Percentiles rank a stretch among this genome's conserved stretches.
These are phyloP conservation scores for Colletotrichum caudatum DNA, from an alignment of 2,329 filamentous ascomycete species.

Conservation along the genomic window DNA sequence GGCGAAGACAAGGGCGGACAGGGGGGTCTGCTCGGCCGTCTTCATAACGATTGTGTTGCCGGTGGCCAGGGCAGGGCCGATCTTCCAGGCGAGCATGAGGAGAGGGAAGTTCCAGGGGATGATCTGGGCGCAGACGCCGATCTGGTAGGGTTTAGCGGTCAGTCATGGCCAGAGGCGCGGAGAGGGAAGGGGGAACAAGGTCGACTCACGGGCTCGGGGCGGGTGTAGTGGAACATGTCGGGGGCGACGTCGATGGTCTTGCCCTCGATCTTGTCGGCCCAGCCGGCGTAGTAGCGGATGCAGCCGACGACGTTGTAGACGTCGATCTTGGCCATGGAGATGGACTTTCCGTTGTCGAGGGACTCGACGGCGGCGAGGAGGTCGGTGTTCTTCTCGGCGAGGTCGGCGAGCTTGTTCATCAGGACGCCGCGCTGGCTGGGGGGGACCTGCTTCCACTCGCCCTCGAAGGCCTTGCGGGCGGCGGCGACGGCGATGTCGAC, in stretches of 20 bases:
- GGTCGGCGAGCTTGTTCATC: constrained; percentile 81
- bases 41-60: constrained; percentile 81
- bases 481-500: constrained; percentile 83
- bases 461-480: constrained; percentile 87
- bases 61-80: constrained; percentile 77
- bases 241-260: constrained; percentile 85
- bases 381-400: constrained; percentile 82
- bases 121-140: constrained; percentile 87
- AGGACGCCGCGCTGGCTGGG: constrained; percentile 78
- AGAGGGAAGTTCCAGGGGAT: constrained; percentile 92
- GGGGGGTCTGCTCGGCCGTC: constrained; percentile 81
- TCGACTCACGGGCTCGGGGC: constrained; percentile 74
- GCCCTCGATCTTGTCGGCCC: constrained; percentile 91
- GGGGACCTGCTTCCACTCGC: constrained; percentile 74
- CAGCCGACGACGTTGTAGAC: constrained; percentile 74
- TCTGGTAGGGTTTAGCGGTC: constrained; percentile 50
- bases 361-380: constrained; percentile 85
- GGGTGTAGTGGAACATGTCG: constrained; percentile 87
- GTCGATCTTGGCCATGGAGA: constrained; percentile 81
- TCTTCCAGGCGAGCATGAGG: constrained; percentile 87
- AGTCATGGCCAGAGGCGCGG: not conserved
- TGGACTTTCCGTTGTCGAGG: constrained; percentile 88
- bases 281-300: constrained; percentile 79
- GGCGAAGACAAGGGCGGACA: constrained; percentile 75
- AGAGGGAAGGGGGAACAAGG: not conserved